These are phyloP conservation scores for Raffaelea albimanens DNA, from an alignment of 2,329 filamentous ascomycete species.

Conservation along the genomic window DNA sequence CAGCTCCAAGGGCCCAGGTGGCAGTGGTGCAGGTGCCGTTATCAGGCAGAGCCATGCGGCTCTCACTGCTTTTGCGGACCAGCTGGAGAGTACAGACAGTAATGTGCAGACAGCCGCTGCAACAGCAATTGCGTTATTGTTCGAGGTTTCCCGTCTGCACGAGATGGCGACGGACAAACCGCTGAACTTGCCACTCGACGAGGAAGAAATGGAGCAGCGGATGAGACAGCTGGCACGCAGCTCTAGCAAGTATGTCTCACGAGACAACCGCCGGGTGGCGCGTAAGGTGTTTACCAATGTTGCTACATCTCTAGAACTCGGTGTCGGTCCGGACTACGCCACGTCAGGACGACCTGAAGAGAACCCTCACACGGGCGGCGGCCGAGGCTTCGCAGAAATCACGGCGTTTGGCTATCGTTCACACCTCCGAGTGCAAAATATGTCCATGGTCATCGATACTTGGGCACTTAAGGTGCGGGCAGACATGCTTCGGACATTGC, in stretches of 20 bases:
- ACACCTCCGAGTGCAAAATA: constrained; percentile 37
- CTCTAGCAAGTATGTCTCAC: constrained; percentile 36
- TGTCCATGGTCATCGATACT: constrained; percentile 35
- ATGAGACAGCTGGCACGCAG: constrained; percentile 33
- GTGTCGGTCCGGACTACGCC: constrained; percentile 45
- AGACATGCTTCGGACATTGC: constrained; percentile 36
- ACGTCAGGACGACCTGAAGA: constrained; percentile 31
- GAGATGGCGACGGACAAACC: constrained; percentile 39
- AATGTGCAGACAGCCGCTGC: constrained; percentile 69
- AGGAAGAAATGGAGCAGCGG: constrained; percentile 35
- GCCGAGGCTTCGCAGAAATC: neutral
- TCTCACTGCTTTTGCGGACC: constrained; percentile 74
- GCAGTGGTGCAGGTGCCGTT: constrained; percentile 23
- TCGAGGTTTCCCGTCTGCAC: constrained; percentile 54
- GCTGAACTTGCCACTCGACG: constrained; percentile 38
- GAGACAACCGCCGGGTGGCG: constrained; percentile 36
- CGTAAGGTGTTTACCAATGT: constrained; percentile 41
- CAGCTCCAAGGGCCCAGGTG: constrained; percentile 40
- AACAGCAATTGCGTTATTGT: constrained; percentile 72
- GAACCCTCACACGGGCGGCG: constrained; percentile 33
- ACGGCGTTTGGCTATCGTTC: constrained; percentile 42
- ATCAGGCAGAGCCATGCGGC: constrained; percentile 51
- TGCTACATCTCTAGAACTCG: constrained; percentile 43
- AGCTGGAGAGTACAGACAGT: constrained; percentile 66
- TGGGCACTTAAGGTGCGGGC: constrained; percentile 42